phyloP scores from a whole-genome alignment of 148 eudicot species.

The Rhododendron ovatum region DNA sequence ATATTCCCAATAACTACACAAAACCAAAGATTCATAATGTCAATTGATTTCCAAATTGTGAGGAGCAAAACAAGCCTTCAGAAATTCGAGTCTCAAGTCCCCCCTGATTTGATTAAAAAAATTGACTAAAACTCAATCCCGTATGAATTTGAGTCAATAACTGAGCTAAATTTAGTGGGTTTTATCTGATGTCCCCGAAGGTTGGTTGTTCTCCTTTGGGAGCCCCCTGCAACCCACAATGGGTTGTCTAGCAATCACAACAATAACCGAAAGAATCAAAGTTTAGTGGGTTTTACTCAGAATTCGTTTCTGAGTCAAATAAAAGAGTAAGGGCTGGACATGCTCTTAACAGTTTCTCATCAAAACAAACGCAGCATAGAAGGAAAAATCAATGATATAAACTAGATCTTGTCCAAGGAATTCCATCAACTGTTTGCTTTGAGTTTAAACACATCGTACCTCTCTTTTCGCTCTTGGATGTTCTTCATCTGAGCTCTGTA shows the following conservation, averaged over 20 bases:
- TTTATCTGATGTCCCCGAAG: too few relatives aligned
- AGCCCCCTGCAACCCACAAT: too few relatives aligned
- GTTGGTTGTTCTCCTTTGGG: too few relatives aligned
- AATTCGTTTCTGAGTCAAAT: neutral
- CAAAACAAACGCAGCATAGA: neutral
- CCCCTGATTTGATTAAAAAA: neutral
- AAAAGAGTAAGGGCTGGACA: neutral
- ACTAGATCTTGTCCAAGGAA: slow-evolving; percentile 13
- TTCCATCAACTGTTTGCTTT: neutral
- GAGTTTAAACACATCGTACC: slow-evolving; percentile 31
- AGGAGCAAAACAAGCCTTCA: neutral
- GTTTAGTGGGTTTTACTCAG: neutral
- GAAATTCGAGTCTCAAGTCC: neutral
- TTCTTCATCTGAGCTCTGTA: slow-evolving; percentile 86
- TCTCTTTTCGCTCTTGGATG: slow-evolving; percentile 79
- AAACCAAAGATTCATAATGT: neutral
- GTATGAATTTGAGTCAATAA: neutral
- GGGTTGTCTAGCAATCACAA: too few relatives aligned
- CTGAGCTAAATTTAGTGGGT: neutral
- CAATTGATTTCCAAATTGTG: neutral
- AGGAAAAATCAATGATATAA: neutral
- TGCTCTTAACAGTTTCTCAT: neutral
- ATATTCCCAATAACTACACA: neutral
- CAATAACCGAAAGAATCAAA: too few relatives aligned
- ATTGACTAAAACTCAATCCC: neutral